Conservation (phyloP, 164 flowering plant species). For the Aristolochia fimbriata region DNA sequence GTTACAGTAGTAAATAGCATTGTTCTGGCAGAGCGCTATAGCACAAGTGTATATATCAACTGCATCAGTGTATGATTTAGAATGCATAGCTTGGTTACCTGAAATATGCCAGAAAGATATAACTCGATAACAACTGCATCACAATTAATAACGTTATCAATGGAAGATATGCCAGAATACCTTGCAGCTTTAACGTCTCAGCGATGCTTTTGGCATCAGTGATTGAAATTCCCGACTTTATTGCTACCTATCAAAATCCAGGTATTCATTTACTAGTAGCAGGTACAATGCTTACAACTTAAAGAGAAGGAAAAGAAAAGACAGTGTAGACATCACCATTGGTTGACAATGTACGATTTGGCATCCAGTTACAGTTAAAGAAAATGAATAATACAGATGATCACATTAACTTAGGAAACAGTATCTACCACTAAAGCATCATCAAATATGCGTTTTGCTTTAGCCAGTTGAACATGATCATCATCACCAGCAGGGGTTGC, state of each 20-base stretch:
- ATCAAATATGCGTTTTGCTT: constrained; percentile 52
- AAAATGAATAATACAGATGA: background rate
- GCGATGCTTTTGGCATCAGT: constrained; percentile 41
- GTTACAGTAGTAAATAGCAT: constrained; percentile 90
- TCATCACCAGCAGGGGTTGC: constrained; percentile 48
- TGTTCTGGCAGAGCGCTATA: constrained; percentile 62
- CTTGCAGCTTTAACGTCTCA: constrained; percentile 62
- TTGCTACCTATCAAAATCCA: constrained; percentile 51
- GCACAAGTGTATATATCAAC: constrained; percentile 75
- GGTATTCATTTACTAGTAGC: background rate
- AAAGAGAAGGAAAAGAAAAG: no score
- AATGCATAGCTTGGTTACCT: constrained; percentile 89
- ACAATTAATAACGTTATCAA: background rate
- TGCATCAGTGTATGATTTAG: constrained; percentile 59
- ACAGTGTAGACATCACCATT: no score
- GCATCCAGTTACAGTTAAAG: no score
- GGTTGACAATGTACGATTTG: no score
- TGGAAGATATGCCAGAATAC: constrained; percentile 18
- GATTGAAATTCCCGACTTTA: constrained; percentile 44
- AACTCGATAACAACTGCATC: background rate
- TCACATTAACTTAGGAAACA: background rate
- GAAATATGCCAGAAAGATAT: background rate
- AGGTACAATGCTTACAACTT: no score
- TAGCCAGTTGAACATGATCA: constrained; percentile 52
- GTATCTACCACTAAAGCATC: constrained; percentile 50